Conservation (phyloP, 2,329 filamentous ascomycete species). For the Cercospora zeae-maydis region DNA sequence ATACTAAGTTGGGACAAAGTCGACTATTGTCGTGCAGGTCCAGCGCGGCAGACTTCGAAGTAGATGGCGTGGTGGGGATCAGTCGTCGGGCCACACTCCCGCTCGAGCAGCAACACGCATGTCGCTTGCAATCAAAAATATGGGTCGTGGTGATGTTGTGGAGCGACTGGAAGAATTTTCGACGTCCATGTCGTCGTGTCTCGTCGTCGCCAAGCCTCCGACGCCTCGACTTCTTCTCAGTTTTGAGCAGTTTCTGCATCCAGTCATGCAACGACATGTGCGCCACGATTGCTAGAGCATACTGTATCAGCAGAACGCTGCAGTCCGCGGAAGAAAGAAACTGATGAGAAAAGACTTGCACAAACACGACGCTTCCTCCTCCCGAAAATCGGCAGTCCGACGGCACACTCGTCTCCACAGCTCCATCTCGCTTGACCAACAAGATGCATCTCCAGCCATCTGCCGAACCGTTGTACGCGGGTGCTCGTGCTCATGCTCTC, state of each 20-base stretch:
- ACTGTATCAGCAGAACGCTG: too few relatives aligned
- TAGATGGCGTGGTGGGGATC: neutral
- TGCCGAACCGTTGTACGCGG: slow-evolving; percentile 2
- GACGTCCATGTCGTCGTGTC: neutral
- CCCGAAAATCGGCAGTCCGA: neutral
- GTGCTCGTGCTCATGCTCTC: neutral
- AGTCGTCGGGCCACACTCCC: neutral
- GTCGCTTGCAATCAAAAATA: neutral
- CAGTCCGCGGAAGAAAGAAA: neutral
- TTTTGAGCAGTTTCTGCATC: neutral
- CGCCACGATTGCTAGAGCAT: neutral
- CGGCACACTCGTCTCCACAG: neutral
- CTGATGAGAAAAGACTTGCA: neutral
- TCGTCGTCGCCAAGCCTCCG: neutral
- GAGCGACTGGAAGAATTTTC: neutral
- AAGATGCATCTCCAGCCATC: neutral
- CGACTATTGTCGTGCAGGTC: neutral
- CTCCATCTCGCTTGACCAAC: slow-evolving; percentile 1
- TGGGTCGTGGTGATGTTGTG: neutral
- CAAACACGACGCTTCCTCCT: neutral
- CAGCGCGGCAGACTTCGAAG: neutral
- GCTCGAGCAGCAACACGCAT: neutral
- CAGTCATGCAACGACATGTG: neutral
- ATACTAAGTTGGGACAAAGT: neutral
- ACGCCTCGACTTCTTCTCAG: neutral